phyloP scores from a whole-genome alignment of 306 rosid species.

The Adenanthera pavonina region DNA sequence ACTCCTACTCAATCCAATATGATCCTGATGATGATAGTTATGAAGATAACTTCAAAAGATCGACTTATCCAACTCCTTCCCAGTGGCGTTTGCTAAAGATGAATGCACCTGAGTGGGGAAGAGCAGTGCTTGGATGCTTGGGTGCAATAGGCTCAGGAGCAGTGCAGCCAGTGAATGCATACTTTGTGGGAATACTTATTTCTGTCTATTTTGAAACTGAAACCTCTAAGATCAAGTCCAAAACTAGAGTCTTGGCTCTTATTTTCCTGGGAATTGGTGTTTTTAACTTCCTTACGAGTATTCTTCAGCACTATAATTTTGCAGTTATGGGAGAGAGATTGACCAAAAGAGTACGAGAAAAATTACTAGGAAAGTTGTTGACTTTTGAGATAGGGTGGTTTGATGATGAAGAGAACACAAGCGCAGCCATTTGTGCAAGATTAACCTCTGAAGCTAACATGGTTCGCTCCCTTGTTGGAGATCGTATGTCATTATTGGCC shows the following conservation, averaged over 20 bases:
- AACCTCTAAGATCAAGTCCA: constrained; percentile 54
- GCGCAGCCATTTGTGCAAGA: constrained; percentile 92
- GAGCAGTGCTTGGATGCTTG: constrained; percentile 72
- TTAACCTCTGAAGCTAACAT: constrained; percentile 77
- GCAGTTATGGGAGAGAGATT: constrained; percentile 88
- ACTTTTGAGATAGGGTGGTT: constrained; percentile 92
- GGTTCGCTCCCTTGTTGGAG: constrained; percentile 91
- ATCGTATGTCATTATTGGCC: constrained; percentile 69
- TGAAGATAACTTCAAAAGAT: constrained; percentile 49
- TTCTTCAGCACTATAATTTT: constrained; percentile 82
- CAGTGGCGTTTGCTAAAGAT: constrained; percentile 77
- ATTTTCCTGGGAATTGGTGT: constrained; percentile 74
- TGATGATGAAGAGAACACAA: constrained; percentile 83
- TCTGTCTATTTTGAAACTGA: constrained; percentile 70
- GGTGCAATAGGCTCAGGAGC: constrained; percentile 93
- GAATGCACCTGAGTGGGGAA: constrained; percentile 83
- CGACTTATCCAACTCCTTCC: constrained; percentile 69
- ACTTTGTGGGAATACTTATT: constrained; percentile 76
- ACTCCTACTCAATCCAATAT: constrained; percentile 73
- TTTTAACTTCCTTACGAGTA: constrained; percentile 77
- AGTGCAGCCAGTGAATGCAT: constrained; percentile 88
- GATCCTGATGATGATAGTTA: constrained; percentile 66
- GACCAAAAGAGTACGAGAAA: constrained; percentile 82
- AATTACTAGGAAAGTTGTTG: constrained; percentile 67
- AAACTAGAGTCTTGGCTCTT: constrained; percentile 64